These are phyloP conservation scores for Fusarium sp. DNA, from an alignment of 2,329 filamentous ascomycete species.

Conservation along the genomic window DNA sequence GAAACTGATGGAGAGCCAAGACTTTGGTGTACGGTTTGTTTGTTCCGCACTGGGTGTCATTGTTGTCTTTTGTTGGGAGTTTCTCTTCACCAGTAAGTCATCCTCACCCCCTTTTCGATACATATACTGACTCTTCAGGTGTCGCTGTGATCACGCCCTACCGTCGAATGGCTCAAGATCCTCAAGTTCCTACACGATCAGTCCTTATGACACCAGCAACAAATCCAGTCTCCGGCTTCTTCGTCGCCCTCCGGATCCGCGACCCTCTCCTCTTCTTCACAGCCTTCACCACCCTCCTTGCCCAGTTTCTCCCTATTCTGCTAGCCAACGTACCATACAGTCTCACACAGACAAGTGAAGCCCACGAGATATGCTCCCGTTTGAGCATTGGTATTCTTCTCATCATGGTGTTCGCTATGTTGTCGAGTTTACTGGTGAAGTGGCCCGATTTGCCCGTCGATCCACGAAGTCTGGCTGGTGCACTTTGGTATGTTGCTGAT, in stretches of 20 bases:
- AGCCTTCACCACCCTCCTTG: conserved; percentile 53
- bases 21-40: conserved; percentile 55
- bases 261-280: conserved; percentile 53
- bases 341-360: conserved; percentile 49
- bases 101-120: rapidly evolving
- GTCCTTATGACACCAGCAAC: conserved; percentile 54
- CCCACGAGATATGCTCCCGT: conserved; percentile 54
- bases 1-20: conserved; percentile 51
- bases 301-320: conserved; percentile 58
- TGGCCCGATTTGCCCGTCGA: conserved; percentile 57
- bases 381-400: conserved; percentile 50
- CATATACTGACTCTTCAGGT: conserved; percentile 24
- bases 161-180: conserved; percentile 48
- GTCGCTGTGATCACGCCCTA: conserved; percentile 56
- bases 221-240: conserved; percentile 56
- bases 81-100: conserved; percentile 51
- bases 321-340: conserved; percentile 60
- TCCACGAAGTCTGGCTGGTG: conserved; percentile 55
- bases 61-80: conserved; percentile 53
- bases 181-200: conserved; percentile 47
- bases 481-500: conserved; percentile 52
- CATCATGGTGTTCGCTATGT: conserved; percentile 53
- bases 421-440: conserved; percentile 50
- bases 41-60: conserved; percentile 53
- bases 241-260: conserved; percentile 30